Percentiles rank a stretch among this genome's conserved stretches.
These are phyloP conservation scores for Saccharomyces hybrid DNA, from an alignment of 1,139 yeast genomes.

Conservation along the genomic window DNA sequence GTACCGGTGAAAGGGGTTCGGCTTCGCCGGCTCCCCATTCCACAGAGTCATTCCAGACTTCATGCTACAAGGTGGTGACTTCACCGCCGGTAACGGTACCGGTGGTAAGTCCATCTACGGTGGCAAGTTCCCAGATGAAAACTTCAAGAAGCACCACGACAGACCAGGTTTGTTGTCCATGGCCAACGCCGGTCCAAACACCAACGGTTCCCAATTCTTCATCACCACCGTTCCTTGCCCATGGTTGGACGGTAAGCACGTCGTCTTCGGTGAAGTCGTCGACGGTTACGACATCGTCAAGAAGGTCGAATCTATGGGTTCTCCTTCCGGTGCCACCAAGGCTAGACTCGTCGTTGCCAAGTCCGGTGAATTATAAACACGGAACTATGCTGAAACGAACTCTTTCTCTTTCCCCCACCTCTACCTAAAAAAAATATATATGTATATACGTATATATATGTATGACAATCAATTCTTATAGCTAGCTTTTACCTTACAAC, in stretches of 20 bases:
- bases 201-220: constrained; percentile 99
- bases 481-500: not conserved
- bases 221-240: constrained; percentile 93
- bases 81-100: constrained; percentile 89
- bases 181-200: constrained; percentile 99
- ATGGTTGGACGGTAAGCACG: constrained; percentile 99
- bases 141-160: constrained; percentile 77
- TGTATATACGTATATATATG: not conserved
- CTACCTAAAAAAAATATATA: not conserved
- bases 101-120: constrained; percentile 99
- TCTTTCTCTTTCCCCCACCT: not conserved
- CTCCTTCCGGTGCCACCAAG: constrained; percentile 74
- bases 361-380: constrained; percentile 68
- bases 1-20: constrained; percentile 97
- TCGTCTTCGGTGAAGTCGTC: constrained; percentile 93
- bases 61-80: constrained; percentile 99
- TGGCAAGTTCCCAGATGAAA: constrained; percentile 89
- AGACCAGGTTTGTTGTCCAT: constrained; percentile 93
- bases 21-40: constrained; percentile 86
- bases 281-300: constrained; percentile 89
- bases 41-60: constrained; percentile 98
- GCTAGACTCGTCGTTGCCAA: constrained; percentile 71
- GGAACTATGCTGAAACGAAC: not conserved
- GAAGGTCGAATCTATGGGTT: constrained; percentile 82
- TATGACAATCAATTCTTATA: not conserved